phyloP scores from a whole-genome alignment of 192 early-diverging fungal species.

The Rhizophagus clarus region DNA sequence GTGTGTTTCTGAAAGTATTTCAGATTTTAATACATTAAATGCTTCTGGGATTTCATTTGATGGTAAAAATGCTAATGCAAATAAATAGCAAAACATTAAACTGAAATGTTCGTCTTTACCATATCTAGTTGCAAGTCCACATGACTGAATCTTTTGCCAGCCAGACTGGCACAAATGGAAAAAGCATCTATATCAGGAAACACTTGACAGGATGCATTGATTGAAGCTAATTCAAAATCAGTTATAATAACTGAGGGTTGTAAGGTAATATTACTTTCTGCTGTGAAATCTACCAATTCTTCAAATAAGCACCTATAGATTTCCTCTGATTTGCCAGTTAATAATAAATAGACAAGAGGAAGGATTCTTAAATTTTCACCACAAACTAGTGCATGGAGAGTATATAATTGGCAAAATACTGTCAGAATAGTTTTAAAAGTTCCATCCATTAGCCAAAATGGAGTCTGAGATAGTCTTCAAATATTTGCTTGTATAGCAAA shows the following conservation, averaged over 20 bases:
- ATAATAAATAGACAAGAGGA: not conserved
- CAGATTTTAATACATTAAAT: not conserved
- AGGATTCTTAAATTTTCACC: not conserved
- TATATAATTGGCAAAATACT: no score
- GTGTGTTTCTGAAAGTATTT: not conserved
- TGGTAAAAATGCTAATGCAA: constrained; percentile 1
- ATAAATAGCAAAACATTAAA: not conserved
- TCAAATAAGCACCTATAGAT: not conserved
- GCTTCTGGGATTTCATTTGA: not conserved
- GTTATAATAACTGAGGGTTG: not conserved
- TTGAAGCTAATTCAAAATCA: constrained; percentile 3
- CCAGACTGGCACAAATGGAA: not conserved
- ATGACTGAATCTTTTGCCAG: not conserved
- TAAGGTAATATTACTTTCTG: not conserved
- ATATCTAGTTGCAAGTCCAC: not conserved
- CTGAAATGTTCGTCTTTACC: not conserved
- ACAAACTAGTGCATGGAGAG: no score
- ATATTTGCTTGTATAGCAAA: not conserved
- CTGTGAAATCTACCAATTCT: not conserved
- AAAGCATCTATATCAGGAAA: not conserved
- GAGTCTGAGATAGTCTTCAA: not conserved
- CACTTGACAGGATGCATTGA: not conserved
- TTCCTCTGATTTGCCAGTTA: not conserved
- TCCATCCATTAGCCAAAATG: not conserved
- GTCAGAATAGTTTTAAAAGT: no score